Evolutionary conservation across 1,284 basidiomycete genomes (phyloP), one percentile per base, ranked within the genome.

Genomic region (Nidula niveotomentosa): DNA sequence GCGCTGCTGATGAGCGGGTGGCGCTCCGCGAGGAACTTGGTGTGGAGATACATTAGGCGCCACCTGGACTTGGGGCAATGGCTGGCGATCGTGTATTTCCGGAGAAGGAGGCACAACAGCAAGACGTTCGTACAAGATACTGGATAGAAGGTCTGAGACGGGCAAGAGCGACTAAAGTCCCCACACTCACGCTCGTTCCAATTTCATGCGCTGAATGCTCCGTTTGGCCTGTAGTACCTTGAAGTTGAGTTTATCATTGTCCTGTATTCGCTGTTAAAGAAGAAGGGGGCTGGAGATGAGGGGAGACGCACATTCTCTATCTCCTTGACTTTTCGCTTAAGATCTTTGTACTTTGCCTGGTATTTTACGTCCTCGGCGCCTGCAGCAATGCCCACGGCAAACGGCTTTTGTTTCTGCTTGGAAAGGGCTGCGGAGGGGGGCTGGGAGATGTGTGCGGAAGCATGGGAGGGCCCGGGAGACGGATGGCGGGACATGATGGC

Each of bases 361-460:
- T 96, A 96, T 73, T 94, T 94, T 66, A 83, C 83, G 67, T 94
- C 93, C 69, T 96, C 93, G 50, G 87, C 88, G 63, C 88, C 86
- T 36, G 88, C 88, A 46, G 88, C 81, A 59, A 91, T 88, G 57
- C 86, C 87, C 43, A 83, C 74, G 18, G 80, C 65, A 57, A 78
- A 77, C 35, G 74, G 67, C 62, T 78, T 84, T 56, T 73, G 76
- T 71, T 82, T 86, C 69, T 79, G 78, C 56, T 76, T 76, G 53
- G 70, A 61, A 59, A 52, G 30, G 54, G 48, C 34, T 54, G 49
- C 46, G 59, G 47, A 48, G 59, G 70, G 61, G 59, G 51, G 34
- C 53, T 49, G 39, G 56, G 50, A 49, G 59, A 46, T 51, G 59
- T 48, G 35, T 53, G 52, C 53, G 57, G 74, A 57, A 53, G 60